Evolutionary conservation across 192 early-diverging fungal genomes (phyloP).

Genomic region (Entomortierella lignicola): DNA sequence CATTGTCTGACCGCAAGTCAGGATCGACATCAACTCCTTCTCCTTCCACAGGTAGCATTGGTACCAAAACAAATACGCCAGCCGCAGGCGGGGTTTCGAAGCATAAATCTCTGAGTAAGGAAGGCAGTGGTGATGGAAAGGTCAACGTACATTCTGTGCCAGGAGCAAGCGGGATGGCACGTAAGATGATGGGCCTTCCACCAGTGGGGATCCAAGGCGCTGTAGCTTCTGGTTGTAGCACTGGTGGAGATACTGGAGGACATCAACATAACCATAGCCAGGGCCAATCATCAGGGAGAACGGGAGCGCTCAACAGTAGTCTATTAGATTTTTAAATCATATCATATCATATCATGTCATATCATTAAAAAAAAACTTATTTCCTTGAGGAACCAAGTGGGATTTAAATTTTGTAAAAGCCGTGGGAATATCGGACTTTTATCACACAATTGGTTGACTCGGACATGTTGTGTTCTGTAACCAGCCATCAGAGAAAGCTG

Average conservation of each 20-base stretch:
- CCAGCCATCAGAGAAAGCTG: too few species aligned
- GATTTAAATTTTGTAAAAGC: background rate
- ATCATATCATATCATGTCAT: too few species aligned
- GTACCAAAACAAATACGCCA: background rate
- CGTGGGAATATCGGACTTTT: background rate
- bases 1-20: conserved; percentile 32
- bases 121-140: conserved; percentile 1
- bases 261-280: conserved; percentile 20
- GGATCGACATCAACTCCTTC: conserved; percentile 9
- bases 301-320: conserved; percentile 17
- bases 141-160: conserved; percentile 47
- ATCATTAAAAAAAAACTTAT: background rate
- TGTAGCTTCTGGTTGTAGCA: conserved; percentile 34
- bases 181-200: conserved; percentile 52
- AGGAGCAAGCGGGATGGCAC: conserved; percentile 42
- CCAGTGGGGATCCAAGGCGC: conserved; percentile 43
- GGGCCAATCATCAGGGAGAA: background rate
- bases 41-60: conserved; percentile 6
- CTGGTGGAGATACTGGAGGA: conserved; percentile 5
- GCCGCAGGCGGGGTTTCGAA: background rate
- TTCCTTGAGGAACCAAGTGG: background rate
- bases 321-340: conserved; percentile 42
- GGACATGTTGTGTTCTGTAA: too few species aligned
- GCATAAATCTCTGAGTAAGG: background rate
- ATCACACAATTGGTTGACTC: too few species aligned